phyloP scores from a whole-genome alignment of 202 grass and related monocot species.

The Schoenoplectus triqueter region DNA sequence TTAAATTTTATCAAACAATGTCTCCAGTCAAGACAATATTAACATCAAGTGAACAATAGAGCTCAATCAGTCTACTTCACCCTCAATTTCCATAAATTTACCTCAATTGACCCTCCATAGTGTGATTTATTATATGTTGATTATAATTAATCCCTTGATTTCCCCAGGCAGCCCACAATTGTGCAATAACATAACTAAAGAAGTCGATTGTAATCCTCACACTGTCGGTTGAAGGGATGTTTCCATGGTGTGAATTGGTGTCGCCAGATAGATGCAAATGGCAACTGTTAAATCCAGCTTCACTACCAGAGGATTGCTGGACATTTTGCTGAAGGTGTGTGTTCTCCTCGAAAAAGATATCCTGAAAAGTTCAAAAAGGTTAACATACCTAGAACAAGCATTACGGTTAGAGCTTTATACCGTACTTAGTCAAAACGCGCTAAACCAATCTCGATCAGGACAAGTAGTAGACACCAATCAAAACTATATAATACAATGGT shows the following conservation, averaged over 20 bases:
- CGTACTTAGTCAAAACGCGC: background rate
- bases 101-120: background rate
- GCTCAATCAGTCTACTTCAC: background rate
- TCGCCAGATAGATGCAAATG: slow-evolving; percentile 35
- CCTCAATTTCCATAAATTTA: background rate
- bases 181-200: background rate
- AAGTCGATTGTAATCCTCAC: background rate
- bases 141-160: background rate
- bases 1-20: background rate
- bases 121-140: background rate
- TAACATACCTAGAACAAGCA: background rate
- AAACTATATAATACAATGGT: background rate
- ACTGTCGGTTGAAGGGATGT: slow-evolving; percentile 3
- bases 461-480: background rate
- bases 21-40: background rate
- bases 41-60: background rate
- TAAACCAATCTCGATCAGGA: background rate
- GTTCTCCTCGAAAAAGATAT: background rate
- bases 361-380: slow-evolving; percentile 4
- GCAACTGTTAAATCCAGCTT: slow-evolving; percentile 32
- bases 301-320: slow-evolving; percentile 1
- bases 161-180: background rate
- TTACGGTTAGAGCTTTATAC: background rate
- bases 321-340: background rate
- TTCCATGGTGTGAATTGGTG: background rate